Evolutionary conservation across 176 grass and related monocot species (phyloP).

Genomic region (Aegilops umbellulata): DNA sequence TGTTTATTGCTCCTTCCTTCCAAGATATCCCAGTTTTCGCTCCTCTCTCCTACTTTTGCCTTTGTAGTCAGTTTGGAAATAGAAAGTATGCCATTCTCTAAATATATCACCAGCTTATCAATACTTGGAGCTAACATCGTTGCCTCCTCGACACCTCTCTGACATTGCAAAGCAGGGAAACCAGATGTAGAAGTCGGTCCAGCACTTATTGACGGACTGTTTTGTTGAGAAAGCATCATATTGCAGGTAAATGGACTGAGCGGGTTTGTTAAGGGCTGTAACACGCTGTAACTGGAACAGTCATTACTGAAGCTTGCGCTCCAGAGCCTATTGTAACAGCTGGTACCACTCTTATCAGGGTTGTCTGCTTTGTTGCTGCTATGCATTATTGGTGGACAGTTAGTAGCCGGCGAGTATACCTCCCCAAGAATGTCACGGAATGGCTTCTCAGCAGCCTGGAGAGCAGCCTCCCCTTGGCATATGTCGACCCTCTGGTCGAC

Average conservation of each 20-base stretch:
- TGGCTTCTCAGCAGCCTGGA: slow-evolving; percentile 41
- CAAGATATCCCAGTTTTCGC: slow-evolving; percentile 15
- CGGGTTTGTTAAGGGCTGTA: background rate
- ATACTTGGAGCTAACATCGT: slow-evolving; percentile 47
- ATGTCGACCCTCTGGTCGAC: slow-evolving; percentile 6
- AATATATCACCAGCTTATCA: slow-evolving; percentile 28
- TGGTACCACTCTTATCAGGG: background rate
- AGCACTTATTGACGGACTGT: background rate
- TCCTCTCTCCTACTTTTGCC: background rate
- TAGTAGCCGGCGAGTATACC: background rate
- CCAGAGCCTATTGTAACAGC: background rate
- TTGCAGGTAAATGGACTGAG: background rate
- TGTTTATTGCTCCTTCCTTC: slow-evolving; percentile 47
- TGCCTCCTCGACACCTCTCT: slow-evolving; percentile 43
- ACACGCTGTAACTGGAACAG: background rate
- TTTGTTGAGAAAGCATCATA: background rate
- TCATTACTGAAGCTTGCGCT: background rate
- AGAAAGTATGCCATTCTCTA: slow-evolving; percentile 4
- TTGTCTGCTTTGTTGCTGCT: background rate
- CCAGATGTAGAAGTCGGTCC: background rate
- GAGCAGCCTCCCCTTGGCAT: slow-evolving; percentile 16
- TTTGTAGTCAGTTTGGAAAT: background rate
- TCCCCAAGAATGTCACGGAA: slow-evolving; percentile 45
- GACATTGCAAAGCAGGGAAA: background rate
- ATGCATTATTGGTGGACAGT: background rate